These are phyloP conservation scores for Penicillium diatomitis DNA, from an alignment of 495 filamentous ascomycete species.

Conservation along the genomic window DNA sequence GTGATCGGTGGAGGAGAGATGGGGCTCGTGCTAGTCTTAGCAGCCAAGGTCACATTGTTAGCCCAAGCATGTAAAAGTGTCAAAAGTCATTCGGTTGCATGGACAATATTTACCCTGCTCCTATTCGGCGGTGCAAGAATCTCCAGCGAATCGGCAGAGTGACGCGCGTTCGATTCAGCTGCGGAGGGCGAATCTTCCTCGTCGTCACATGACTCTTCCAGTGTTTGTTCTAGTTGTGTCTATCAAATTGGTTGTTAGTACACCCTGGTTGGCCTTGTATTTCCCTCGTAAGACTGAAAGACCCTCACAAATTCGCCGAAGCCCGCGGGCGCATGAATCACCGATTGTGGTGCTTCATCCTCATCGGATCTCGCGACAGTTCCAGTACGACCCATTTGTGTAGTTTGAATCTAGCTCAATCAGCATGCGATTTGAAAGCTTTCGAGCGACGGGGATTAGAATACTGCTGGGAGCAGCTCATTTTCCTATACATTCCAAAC, in stretches of 20 bases:
- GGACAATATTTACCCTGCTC: too few species aligned
- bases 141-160: not conserved
- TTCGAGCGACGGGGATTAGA: not conserved
- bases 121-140: too few species aligned
- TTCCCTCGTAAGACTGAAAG: not conserved
- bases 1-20: conserved; percentile 56
- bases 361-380: conserved; percentile 50
- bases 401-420: conserved; percentile 50
- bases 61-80: not conserved
- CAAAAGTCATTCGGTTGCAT: not conserved
- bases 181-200: conserved; percentile 6
- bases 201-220: conserved; percentile 4
- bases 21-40: conserved; percentile 27
- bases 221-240: not conserved
- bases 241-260: not conserved
- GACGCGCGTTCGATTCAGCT: not conserved
- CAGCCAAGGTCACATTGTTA: conserved; percentile 2
- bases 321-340: conserved; percentile 77
- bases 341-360: conserved; percentile 64
- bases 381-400: conserved; percentile 43
- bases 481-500: conserved; percentile 1
- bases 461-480: not conserved
- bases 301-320: conserved; percentile 66
- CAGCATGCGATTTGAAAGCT: not conserved
- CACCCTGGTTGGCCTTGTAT: not conserved